Evolutionary conservation across 169 alveolate genomes (phyloP).

Genomic region (Eimeria tenella): DNA sequence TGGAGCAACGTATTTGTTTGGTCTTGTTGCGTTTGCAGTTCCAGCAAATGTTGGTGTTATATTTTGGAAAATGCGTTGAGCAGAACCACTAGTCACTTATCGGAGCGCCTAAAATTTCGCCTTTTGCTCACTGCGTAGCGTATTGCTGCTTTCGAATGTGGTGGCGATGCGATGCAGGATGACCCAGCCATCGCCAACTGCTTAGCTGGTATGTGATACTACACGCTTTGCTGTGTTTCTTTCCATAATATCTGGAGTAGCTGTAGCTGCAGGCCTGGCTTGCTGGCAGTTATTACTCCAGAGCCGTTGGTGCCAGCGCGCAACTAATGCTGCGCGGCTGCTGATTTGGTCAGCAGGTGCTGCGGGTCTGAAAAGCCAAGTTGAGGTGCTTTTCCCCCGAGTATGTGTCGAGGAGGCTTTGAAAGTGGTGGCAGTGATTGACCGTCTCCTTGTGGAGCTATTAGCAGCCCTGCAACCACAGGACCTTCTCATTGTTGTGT

Average conservation of each 20-base stretch:
- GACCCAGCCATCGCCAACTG: not conserved
- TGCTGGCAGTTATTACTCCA: not conserved
- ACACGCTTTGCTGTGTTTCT: not conserved
- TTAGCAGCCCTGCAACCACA: constrained; percentile 21
- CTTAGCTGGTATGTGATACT: too few relatives aligned
- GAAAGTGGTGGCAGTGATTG: constrained; percentile 36
- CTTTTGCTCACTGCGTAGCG: too few relatives aligned
- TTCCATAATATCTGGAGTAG: not conserved
- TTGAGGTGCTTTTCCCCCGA: not conserved
- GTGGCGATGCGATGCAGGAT: not conserved
- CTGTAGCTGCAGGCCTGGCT: not conserved
- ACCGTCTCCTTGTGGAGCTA: constrained; percentile 16
- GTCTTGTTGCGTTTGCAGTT: too few relatives aligned
- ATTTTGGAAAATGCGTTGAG: too few relatives aligned
- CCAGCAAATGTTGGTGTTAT: too few relatives aligned
- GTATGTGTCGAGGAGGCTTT: not conserved
- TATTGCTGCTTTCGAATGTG: too few relatives aligned
- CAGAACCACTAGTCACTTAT: too few relatives aligned
- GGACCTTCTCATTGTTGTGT: constrained; percentile 69
- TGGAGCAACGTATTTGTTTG: too few relatives aligned
- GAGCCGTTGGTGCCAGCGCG: not conserved
- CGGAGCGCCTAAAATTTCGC: too few relatives aligned
- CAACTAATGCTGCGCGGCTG: not conserved
- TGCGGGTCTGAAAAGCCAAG: not conserved
- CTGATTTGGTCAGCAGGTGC: not conserved